These are phyloP conservation scores for Coniochaeta pulveracea DNA, from an alignment of 2,329 filamentous ascomycete genomes.

Conservation along the genomic window DNA sequence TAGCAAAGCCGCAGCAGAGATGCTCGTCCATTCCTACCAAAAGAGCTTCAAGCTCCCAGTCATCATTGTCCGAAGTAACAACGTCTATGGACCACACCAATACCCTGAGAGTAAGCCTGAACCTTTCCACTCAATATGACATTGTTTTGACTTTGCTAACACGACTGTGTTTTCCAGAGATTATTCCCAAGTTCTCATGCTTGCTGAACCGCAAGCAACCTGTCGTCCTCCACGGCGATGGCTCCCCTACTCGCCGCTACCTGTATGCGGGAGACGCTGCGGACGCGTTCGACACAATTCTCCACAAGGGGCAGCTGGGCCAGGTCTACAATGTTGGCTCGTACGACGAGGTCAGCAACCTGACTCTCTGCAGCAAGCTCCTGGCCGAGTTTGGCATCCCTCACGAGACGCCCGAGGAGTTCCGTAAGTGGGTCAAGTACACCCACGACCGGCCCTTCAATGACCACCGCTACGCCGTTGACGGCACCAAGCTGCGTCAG, in stretches of 20 bases:
- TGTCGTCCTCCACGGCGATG: slow-evolving; percentile 66
- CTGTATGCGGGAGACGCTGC: slow-evolving; percentile 70
- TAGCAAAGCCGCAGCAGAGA: slow-evolving; percentile 72
- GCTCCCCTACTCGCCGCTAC: slow-evolving; percentile 63
- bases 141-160: background rate
- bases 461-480: slow-evolving; percentile 61
- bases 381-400: slow-evolving; percentile 50
- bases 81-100: slow-evolving; percentile 77
- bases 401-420: slow-evolving; percentile 35
- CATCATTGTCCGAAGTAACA: slow-evolving; percentile 74
- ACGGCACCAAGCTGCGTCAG: slow-evolving; percentile 53
- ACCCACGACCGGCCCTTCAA: slow-evolving; percentile 72
- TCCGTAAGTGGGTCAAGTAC: slow-evolving; percentile 58
- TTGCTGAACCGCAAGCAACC: slow-evolving; percentile 55
- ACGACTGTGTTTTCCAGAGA: slow-evolving; percentile 38
- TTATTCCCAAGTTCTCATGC: slow-evolving; percentile 73
- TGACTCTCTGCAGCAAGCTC: slow-evolving; percentile 54
- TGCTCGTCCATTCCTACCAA: slow-evolving; percentile 78
- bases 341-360: slow-evolving; percentile 65
- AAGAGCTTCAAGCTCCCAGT: slow-evolving; percentile 73
- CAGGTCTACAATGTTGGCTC: slow-evolving; percentile 79
- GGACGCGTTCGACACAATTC: slow-evolving; percentile 73
- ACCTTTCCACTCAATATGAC: background rate
- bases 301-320: slow-evolving; percentile 63
- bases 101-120: slow-evolving; percentile 63